Base-by-base conservation (phyloP, 306 rosid genomes). In the Benincasa hispida region DNA sequence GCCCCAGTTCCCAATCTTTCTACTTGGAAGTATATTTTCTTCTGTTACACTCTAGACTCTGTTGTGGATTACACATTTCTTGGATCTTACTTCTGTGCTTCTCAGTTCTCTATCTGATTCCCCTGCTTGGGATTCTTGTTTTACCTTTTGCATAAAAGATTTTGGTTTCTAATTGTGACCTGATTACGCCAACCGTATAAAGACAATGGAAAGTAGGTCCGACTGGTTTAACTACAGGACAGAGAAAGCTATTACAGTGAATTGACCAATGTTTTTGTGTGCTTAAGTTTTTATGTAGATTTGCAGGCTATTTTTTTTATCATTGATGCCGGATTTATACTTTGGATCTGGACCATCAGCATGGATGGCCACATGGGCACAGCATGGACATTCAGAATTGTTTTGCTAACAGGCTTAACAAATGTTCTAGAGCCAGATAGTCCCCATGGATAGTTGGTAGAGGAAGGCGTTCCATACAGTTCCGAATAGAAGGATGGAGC, bases 281-380 rank as follows among this genome's bases (percentile, higher is more conserved):
- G 57, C 39, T 39, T 22, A 69, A 8, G 8, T 69, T 13, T 24
- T 47, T 24, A 47, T 70, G 75, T 45, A 70, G 57, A 25, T 22
- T 47, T 70, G 39, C 56, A 69, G 75, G 75, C 73, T n/a, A n/a
- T n/a, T n/a, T 66, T 39, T 66, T 39, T 66, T 18, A 21, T 66
- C 47, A 11, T 19, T n/a, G 73, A 42, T 42, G 37, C 21, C 42
- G 53, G 28, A 68, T 41, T 41, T 68, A 7, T 22, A 25, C 30
- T 21, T n/a, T 67, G 54, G 9, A 22, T 47, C 12, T 65, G 48
- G 72, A 11, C 15, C 19, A 19, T 41, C 11, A 32, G 72, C 48
- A 3, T 19, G 8, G 51, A 67, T 41, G 54, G 17, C 14, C 11
- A 3, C 8, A 42, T 69, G 53, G 9, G 37, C 21, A 41, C 28